Conservation (phyloP, 768 basidiomycete species). For the Rhodotorula taiwanensis region DNA sequence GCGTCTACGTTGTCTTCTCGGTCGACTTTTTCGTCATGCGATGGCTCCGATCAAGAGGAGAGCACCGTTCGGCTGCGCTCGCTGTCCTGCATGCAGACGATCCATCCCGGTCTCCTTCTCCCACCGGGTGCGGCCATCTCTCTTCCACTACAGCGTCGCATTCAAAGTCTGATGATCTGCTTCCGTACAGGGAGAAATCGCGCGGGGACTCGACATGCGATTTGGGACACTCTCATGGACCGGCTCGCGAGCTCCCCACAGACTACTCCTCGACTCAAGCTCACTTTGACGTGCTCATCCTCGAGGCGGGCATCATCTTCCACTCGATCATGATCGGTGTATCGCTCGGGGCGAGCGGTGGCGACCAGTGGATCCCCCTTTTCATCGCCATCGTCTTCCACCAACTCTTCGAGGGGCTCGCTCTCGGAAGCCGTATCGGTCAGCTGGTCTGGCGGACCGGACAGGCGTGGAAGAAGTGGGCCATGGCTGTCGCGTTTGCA, state of each 20-base stretch:
- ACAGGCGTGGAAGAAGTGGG: slow-evolving; percentile 27
- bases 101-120: background rate
- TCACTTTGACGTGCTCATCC: slow-evolving; percentile 41
- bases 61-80: background rate
- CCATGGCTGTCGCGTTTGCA: slow-evolving; percentile 27
- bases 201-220: background rate
- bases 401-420: slow-evolving; percentile 43
- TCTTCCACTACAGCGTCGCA: too few relatives aligned
- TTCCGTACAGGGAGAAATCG: background rate
- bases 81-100: slow-evolving; percentile 5
- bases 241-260: background rate
- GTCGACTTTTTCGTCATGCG: slow-evolving; percentile 44
- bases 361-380: slow-evolving; percentile 43
- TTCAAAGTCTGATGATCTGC: too few relatives aligned
- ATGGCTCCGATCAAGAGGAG: slow-evolving; percentile 20
- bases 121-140: background rate
- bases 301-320: slow-evolving; percentile 41
- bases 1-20: slow-evolving; percentile 40
- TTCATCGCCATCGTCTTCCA: slow-evolving; percentile 44
- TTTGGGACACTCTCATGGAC: slow-evolving; percentile 22
- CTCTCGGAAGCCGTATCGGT: slow-evolving; percentile 41
- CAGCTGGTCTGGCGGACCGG: slow-evolving; percentile 27
- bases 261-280: slow-evolving; percentile 25
- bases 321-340: slow-evolving; percentile 47
- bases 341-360: slow-evolving; percentile 40